Conservation (phyloP, 352 stramenopile species). For the Phytophthora chlamydospora region DNA sequence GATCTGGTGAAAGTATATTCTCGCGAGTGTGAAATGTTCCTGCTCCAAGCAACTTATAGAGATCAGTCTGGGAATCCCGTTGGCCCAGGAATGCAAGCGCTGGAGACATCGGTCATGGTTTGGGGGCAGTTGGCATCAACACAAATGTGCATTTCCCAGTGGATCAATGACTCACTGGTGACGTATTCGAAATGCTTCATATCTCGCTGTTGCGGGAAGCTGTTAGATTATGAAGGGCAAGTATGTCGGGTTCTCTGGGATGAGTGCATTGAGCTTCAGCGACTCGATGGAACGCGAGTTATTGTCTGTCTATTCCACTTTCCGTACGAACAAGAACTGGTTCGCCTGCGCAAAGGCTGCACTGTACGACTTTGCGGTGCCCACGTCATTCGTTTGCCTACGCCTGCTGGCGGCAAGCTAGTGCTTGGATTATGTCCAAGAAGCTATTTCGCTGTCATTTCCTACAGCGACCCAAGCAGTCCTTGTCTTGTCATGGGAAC, state of each 20-base stretch:
- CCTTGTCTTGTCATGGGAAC: slow-evolving; percentile 20
- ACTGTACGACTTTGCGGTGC: slow-evolving; percentile 28
- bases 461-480: slow-evolving; percentile 12
- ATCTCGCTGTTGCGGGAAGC: slow-evolving; percentile 24
- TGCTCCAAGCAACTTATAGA: slow-evolving; percentile 54
- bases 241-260: slow-evolving; percentile 45
- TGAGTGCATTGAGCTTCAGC: slow-evolving; percentile 47
- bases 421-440: slow-evolving; percentile 48
- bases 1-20: slow-evolving; percentile 74
- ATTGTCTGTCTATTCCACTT: slow-evolving; percentile 51
- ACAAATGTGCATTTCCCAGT: not conserved
- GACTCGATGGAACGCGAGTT: slow-evolving; percentile 19
- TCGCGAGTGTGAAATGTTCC: slow-evolving; percentile 60
- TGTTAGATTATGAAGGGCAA: slow-evolving; percentile 41
- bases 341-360: slow-evolving; percentile 36
- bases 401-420: slow-evolving; percentile 29
- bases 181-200: slow-evolving; percentile 11
- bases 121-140: slow-evolving; percentile 19
- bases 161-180: slow-evolving; percentile 13
- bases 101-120: slow-evolving; percentile 34
- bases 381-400: slow-evolving; percentile 44
- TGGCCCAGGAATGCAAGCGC: not conserved
- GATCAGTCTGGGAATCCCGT: not conserved
- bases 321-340: slow-evolving; percentile 35
- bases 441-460: slow-evolving; percentile 37